Base-by-base conservation (phyloP, 371 early-diverging fungal species). In the Mucor racemosus region DNA sequence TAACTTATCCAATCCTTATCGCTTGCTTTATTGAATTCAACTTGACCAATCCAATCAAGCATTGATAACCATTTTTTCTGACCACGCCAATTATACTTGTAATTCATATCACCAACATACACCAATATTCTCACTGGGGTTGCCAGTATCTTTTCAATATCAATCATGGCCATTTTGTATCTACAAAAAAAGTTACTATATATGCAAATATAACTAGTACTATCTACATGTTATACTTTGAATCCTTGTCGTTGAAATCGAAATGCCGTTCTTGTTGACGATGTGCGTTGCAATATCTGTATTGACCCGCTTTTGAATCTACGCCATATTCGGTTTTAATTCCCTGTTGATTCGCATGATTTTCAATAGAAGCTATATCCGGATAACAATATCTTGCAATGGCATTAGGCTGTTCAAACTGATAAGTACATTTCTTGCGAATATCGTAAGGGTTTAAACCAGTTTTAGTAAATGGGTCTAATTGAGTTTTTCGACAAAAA, bases 381-480 rank as follows among this genome's bases (percentile, higher is more conserved):
- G 88, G 84, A 75, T 94, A 96, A 85, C 96, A 95, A 9, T 94
- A 84, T 55, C 67, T 81, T 90, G 82, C 96, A 96, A 86, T 93
- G 93, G 34, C 87, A 66, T 26, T 84, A 75, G 19, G 94, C 90
- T 40, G 95, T 94, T 11, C 91, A 82, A 81, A 96, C 95, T 5
- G 38, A 5, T 1, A 38, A 38, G 38, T 38, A 4, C 93, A 93
- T 31, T 84, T 79, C 35, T 69, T 79, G 38, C 94, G 88, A 19
- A 94, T 89, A 69, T 94, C 94, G 69, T 93, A 94, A n/a, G 87
- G 87, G 75, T 92, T 93, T 60, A 83, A 78, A 15, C 90, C 91
- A 1, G 88, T 80, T 61, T 78, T 71, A 64, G 84, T 79, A 74
- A 83, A 91, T 9, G 85, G 85, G 9, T 66, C 72, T 40, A 77